These are phyloP conservation scores for Trichoderma pleuroti DNA, from an alignment of 2,329 filamentous ascomycete species.

Conservation along the genomic window DNA sequence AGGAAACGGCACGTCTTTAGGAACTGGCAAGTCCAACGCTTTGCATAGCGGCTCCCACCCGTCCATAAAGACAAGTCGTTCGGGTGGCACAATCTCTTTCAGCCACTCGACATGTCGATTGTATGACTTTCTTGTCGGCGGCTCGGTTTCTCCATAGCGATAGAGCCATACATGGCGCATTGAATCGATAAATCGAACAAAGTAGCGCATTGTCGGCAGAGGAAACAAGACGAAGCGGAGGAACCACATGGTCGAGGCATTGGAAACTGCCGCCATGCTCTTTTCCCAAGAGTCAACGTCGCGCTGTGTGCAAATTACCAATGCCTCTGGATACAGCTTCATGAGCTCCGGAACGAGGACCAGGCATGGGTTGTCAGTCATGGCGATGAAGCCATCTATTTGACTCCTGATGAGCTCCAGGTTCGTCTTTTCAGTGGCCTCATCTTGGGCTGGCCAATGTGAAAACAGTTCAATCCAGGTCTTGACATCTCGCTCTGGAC, in stretches of 20 bases:
- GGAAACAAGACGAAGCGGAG: conserved; percentile 23
- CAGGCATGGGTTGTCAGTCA: neutral
- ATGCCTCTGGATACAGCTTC: conserved; percentile 23
- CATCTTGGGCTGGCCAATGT: neutral
- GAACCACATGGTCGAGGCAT: conserved; percentile 17
- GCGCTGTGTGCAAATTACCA: conserved; percentile 24
- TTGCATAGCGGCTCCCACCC: neutral
- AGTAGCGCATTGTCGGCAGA: conserved; percentile 21
- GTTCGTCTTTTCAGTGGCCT: neutral
- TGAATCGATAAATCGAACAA: conserved; percentile 15
- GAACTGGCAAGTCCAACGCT: conserved; percentile 1
- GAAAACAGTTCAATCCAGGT: conserved; percentile 18
- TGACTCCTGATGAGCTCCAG: neutral
- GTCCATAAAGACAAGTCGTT: neutral
- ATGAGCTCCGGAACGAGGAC: conserved; percentile 3
- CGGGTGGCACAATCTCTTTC: neutral
- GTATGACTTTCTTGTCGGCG: conserved; percentile 13
- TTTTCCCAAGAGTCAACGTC: conserved; percentile 22
- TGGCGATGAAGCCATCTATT: neutral
- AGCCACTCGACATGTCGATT: conserved; percentile 14
- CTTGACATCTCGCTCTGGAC: conserved; percentile 21
- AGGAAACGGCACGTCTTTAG: conserved; percentile 8
- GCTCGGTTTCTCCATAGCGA: conserved; percentile 11
- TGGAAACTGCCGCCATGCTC: conserved; percentile 21
- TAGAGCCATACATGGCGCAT: neutral